Conservation (phyloP, 169 alveolate genomes). For the Besnoitia besnoiti region DNA sequence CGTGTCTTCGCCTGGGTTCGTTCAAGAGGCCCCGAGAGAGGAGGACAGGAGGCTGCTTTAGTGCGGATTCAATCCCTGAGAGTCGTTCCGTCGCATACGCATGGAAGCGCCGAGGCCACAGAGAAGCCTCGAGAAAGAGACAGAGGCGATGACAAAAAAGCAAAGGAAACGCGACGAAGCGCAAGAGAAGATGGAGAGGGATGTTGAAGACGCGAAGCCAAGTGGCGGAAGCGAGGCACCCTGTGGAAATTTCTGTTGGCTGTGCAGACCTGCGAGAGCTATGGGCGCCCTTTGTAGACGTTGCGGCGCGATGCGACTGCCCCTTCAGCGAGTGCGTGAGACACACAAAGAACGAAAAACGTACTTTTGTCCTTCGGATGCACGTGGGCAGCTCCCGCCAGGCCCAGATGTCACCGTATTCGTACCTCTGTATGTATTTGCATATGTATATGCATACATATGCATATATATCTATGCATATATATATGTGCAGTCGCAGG, state of each 20-base stretch:
- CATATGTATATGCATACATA: neutral
- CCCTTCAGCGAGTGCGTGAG: neutral
- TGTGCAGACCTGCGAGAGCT: neutral
- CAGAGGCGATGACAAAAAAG: neutral
- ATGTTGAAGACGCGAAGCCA: neutral
- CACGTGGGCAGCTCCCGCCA: neutral
- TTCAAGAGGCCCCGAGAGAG: too few species aligned
- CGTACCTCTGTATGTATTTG: neutral
- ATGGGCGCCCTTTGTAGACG: neutral
- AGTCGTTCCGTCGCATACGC: too few species aligned
- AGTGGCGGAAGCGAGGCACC: too few species aligned
- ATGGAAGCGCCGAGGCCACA: neutral
- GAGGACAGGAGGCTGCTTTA: too few species aligned
- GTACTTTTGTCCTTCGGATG: neutral
- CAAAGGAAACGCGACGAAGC: neutral
- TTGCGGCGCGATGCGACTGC: neutral
- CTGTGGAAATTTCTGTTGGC: neutral
- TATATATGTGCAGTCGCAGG: neutral
- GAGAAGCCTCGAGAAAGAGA: neutral
- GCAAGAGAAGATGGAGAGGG: neutral
- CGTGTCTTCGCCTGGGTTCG: too few species aligned
- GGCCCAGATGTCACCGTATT: neutral
- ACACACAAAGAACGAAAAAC: neutral
- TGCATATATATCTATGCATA: neutral
- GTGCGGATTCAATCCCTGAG: too few species aligned